Evolutionary conservation across 2,329 filamentous ascomycete species (phyloP), one percentile per base, ranked within the genome.

Genomic region (Ramularia endophylla): DNA sequence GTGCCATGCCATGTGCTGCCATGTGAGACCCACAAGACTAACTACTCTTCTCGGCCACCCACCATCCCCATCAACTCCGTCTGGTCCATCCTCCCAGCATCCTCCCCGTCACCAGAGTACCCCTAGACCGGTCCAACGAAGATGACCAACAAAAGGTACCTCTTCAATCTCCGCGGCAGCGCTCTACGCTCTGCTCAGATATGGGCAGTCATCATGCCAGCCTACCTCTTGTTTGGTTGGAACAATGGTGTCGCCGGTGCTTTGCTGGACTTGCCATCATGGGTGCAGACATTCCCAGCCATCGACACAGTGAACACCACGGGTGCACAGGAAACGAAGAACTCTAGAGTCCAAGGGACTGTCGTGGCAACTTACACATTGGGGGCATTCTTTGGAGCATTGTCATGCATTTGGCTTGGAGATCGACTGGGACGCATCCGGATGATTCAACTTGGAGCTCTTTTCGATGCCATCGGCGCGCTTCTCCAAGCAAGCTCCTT

Each of bases 311-410:
- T 40, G 28, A 30, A 30, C 37, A 40, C 37, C 5, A 32, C 37
- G 9, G 37, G 37, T 5, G 11, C 37, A 15, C 15, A 32, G 16
- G 28, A 40, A 17, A 19, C 27, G n/a, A 11, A 31, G 4, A 40
- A 40, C 29, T 19, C 13, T 28, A 33, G 12, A 12, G 15, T 40
- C 28, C 38, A 35, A 41, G 38, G 38, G 11, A 35, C 30, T 15
- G 40, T 38, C 5, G 31, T 42, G 8, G 40, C 40, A 18, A 71
- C 77, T 35, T 78, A 78, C 54, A 72, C 77, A 11, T 65, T 80
- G 25, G 75, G 75, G 6, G 79, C 75, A 53, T 78, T 80, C 56
- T 59, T 79, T 38, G 77, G 77, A 7, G 75, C 68, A 1, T 58
- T 75, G 25, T 52, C 66, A 1, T 66, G 70, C 13, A 70, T 77